Evolutionary conservation across 768 basidiomycete species (phyloP).

Genomic region (Tricholoma flavovirens): DNA sequence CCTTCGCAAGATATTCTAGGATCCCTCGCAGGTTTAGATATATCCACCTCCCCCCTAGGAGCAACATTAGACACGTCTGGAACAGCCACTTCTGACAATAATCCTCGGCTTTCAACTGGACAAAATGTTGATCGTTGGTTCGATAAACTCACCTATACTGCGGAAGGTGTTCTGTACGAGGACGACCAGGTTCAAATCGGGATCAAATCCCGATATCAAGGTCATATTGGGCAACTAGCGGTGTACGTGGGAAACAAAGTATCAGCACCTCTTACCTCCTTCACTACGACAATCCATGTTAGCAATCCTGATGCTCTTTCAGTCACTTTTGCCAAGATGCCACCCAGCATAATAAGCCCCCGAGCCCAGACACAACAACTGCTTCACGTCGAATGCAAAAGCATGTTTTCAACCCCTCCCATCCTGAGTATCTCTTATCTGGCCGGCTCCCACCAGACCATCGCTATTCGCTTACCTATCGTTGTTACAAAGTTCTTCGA

Average conservation of each 20-base stretch:
- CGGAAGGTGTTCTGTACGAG: constrained; percentile 92
- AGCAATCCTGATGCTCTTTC: constrained; percentile 71
- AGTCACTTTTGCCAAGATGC: constrained; percentile 86
- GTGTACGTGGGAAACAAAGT: constrained; percentile 97
- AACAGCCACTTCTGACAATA: constrained; percentile 15
- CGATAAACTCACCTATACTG: constrained; percentile 69
- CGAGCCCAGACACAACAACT: constrained; percentile 90
- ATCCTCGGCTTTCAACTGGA: constrained; percentile 55
- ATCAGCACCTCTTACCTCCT: constrained; percentile 80
- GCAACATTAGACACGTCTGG: constrained; percentile 4
- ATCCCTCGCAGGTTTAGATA: constrained; percentile 80
- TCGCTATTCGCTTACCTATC: constrained; percentile 81
- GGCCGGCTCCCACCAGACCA: constrained; percentile 85
- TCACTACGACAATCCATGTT: constrained; percentile 77
- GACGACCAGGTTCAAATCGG: constrained; percentile 95
- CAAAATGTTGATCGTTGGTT: constrained; percentile 88
- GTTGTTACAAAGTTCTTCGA: constrained; percentile 90
- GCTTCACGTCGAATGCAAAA: constrained; percentile 92
- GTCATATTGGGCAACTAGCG: constrained; percentile 88
- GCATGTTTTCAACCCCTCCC: constrained; percentile 70
- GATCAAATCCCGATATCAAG: constrained; percentile 94
- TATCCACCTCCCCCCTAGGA: constrained; percentile 30
- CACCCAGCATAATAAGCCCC: constrained; percentile 73
- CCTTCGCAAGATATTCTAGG: constrained; percentile 55
- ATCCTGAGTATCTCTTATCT: constrained; percentile 85